Base-by-base conservation (phyloP, 257 asterid species). In the Lithospermum erythrorhizon region DNA sequence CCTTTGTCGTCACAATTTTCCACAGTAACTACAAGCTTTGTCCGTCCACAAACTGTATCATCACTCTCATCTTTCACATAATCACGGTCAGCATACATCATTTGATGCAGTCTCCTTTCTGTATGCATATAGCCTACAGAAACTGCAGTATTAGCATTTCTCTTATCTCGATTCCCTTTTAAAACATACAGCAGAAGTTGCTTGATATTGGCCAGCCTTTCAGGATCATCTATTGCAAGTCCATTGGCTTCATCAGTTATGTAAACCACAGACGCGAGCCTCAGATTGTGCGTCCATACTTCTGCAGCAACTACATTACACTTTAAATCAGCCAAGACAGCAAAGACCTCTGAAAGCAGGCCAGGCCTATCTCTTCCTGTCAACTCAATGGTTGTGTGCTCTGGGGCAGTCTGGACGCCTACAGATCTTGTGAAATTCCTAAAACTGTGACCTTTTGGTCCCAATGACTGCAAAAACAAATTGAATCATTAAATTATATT, bases 201-300 rank as follows among this genome's bases (percentile, higher is more conserved):
- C 29, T 76, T 74, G 62, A 83, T 75, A n/a, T 72, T 81, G 14
- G 71, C 70, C 4, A 83, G 82, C 2, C 82, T 71, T 9, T 68
- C 75, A 4, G 79, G 81, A 52, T 78, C 85, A 7, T 64, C 67
- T 49, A 81, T 72, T 2, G 82, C 74, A 22, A 62, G 29, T 18
- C 82, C 85, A 13, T 20, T 76, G 14, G 62, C 58, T 59, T 78
- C 79, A 9, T 83, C 84, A 0, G 82, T 80, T 55, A 83, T 80
- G 73, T 74, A 78, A 37, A 80, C 75, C 16, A 90, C 84, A 0
- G 96, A 80, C 4, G 97, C 97, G 87, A 87, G 81, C 75, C 97
- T 77, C 15, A 94, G 76, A 68, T 87, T 87, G 56, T 90, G 97
- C 17, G 97, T 90, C 97, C 97, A 90, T 5, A 87, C 96, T 80